phyloP scores from a whole-genome alignment of 1,139 yeast species.

The Sugiyamaella xylanicola region DNA sequence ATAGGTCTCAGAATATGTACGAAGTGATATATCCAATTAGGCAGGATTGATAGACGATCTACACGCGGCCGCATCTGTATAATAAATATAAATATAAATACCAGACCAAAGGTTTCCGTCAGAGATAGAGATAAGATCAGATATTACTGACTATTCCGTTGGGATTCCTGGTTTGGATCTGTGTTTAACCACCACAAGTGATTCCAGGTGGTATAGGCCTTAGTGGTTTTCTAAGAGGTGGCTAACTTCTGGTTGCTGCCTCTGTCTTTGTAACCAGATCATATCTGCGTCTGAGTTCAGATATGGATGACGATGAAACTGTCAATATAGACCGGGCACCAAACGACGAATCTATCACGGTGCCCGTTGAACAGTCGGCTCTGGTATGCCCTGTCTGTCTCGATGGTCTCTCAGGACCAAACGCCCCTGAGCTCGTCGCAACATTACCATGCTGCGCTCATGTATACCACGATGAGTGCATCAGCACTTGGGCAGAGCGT shows the following conservation, averaged over 20 bases:
- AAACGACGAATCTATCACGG: neutral
- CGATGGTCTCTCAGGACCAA: constrained; percentile 17
- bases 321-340: neutral
- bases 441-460: constrained; percentile 45
- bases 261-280: too few relatives aligned
- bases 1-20: neutral
- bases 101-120: neutral
- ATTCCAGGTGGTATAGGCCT: neutral
- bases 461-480: constrained; percentile 52
- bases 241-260: too few relatives aligned
- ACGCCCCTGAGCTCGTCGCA: constrained; percentile 16
- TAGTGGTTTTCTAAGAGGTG: too few relatives aligned
- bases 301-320: neutral
- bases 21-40: neutral
- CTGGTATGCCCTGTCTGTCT: constrained; percentile 19
- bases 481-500: constrained; percentile 52
- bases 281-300: too few relatives aligned
- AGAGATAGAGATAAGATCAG: neutral
- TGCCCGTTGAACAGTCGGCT: neutral
- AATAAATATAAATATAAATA: constrained; percentile 9
- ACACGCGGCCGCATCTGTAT: constrained; percentile 5
- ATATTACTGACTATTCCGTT: neutral
- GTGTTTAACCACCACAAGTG: neutral
- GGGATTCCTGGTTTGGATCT: neutral
- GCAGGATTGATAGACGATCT: constrained; percentile 8